Evolutionary conservation across 2,329 filamentous ascomycete species (phyloP).

Genomic region (Penicillium sp.): DNA sequence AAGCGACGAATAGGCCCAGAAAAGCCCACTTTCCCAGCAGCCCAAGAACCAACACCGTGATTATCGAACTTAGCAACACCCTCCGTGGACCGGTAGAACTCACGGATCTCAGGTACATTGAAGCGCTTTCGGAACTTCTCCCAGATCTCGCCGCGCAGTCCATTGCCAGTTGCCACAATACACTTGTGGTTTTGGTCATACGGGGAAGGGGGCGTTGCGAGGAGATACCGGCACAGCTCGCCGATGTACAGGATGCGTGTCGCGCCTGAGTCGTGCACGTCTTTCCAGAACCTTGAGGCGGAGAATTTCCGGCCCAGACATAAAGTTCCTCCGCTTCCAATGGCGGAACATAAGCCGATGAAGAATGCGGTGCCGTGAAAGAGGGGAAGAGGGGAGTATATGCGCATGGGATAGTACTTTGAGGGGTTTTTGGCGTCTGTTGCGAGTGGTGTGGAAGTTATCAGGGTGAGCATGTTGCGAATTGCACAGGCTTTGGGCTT

Average conservation of each 20-base stretch:
- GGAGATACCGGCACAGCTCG: conserved; percentile 51
- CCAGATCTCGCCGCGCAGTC: conserved; percentile 51
- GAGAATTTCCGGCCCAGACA: conserved; percentile 50
- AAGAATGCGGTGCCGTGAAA: conserved; percentile 53
- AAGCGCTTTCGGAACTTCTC: conserved; percentile 47
- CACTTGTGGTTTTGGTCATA: conserved; percentile 48
- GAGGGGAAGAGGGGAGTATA: conserved; percentile 49
- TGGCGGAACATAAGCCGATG: conserved; percentile 42
- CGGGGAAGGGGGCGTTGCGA: conserved; percentile 45
- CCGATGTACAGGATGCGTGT: conserved; percentile 50
- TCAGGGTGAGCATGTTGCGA: conserved; percentile 39
- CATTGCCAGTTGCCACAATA: conserved; percentile 50
- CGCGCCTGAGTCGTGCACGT: conserved; percentile 44
- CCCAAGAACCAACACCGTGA: conserved; percentile 41
- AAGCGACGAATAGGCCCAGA: conserved; percentile 41
- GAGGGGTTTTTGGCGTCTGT: conserved; percentile 38
- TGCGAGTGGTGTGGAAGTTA: conserved; percentile 39
- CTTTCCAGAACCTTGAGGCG: conserved; percentile 47
- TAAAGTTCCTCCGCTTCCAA: conserved; percentile 44
- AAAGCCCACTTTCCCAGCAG: conserved; percentile 47
- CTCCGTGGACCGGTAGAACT: conserved; percentile 52
- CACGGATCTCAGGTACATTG: conserved; percentile 46
- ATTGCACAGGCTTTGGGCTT: conserved; percentile 48
- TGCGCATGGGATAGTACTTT: conserved; percentile 48
- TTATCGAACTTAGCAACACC: conserved; percentile 50